Base-by-base conservation (phyloP, 306 rosid genomes). In the Senna tora region DNA sequence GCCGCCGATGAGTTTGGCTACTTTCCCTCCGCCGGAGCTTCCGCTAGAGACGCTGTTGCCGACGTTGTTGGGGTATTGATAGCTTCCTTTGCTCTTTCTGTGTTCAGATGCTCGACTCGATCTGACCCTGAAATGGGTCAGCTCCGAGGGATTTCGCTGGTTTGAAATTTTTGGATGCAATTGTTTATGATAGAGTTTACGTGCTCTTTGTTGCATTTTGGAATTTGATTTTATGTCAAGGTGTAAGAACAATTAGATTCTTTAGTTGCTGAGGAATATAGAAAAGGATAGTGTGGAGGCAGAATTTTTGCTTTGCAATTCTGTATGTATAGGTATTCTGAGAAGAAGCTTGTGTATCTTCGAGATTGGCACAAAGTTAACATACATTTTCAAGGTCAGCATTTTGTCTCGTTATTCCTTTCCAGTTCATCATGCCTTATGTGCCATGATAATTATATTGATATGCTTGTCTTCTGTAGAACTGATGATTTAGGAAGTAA, bases 11-110 rank as follows among this genome's bases (percentile, higher is more conserved):
- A 85, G 45, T 79, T 88, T 41, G 88, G 88, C 5, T 79, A 74
- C 80, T 88, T 88, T 60, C 72, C 43, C 16, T 83, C 93, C 15
- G 80, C 86, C 25, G 90, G 90, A n/a, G 90, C 93, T 54, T 88
- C 90, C 2, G 62, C 71, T 32, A 83, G 72, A 50, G 92, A 88
- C 33, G 88, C 84, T 13, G 65, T 79, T 13, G 86, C 98, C 21
- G 90, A 93, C 73, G 9, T 84, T 2, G 11, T 86, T 2, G 98
- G 98, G 17, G 97, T 86, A 30, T 3, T 83, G 17, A 20, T 89
- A 10, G 93, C 90, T 58, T 72, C 77, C 21, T 50, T 79, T 14
- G 61, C 69, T 59, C 94, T 86, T 28, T 81, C 70, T 36, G 67
- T 84, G 34, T 39, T 72, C 65, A 33, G 67, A 32, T 50, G 36